Percentiles rank a stretch among this genome's conserved stretches.
Evolutionary conservation across 1,139 yeast genomes (phyloP).

Genomic region (Entelexis paramagnoliae): DNA sequence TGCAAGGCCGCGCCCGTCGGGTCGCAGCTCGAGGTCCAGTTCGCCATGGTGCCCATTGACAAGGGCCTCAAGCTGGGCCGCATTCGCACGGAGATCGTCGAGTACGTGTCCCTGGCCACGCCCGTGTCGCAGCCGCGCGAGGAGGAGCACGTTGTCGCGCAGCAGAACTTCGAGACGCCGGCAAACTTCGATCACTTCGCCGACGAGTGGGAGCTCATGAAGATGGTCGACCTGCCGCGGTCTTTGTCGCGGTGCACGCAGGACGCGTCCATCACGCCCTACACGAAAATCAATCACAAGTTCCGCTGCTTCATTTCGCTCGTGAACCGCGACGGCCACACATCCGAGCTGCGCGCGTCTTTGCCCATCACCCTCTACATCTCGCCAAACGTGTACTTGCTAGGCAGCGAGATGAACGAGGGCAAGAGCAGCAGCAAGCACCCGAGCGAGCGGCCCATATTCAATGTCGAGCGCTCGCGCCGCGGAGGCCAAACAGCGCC

Average conservation of each 20-base stretch:
- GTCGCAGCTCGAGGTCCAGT: conserved; percentile 56
- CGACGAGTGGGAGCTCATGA: conserved; percentile 72
- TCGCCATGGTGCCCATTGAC: conserved; percentile 64
- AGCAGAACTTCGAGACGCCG: conserved; percentile 25
- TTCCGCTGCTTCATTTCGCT: conserved; percentile 55
- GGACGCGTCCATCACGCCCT: conserved; percentile 57
- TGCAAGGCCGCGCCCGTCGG: conserved; percentile 88
- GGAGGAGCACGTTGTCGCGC: conserved; percentile 50
- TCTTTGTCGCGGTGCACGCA: conserved; percentile 68
- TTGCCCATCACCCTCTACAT: conserved; percentile 59
- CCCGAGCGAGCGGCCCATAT: conserved; percentile 18
- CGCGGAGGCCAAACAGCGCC: conserved; percentile 7
- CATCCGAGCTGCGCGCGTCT: conserved; percentile 65
- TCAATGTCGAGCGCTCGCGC: conserved; percentile 17
- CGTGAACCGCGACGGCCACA: conserved; percentile 64
- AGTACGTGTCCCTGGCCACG: conserved; percentile 35
- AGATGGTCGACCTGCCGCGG: conserved; percentile 55
- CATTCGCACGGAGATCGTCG: conserved; percentile 55
- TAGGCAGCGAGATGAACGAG: conserved; percentile 21
- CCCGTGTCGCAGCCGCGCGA: conserved; percentile 30
- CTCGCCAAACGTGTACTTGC: conserved; percentile 64
- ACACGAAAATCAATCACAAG: conserved; percentile 62
- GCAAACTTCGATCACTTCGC: conserved; percentile 29
- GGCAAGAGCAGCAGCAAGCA: conserved; percentile 1
- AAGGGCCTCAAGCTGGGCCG: conserved; percentile 74